Evolutionary conservation across 345 rosid species (phyloP).

Genomic region (Mangifera indica): DNA sequence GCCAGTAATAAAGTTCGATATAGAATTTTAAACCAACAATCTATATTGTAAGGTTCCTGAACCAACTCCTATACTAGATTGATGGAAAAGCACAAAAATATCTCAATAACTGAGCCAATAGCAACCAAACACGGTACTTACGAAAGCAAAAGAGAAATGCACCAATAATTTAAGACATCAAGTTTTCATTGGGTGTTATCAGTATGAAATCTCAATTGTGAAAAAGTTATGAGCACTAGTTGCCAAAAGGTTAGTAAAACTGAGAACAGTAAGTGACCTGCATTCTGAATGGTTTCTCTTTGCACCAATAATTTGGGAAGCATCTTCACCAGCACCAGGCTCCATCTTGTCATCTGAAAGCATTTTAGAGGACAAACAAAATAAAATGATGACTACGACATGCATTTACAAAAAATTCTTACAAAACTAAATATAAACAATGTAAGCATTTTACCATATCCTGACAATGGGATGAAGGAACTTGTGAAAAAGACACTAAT

Average conservation of each 20-base stretch:
- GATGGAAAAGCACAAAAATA: background rate
- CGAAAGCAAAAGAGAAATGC: background rate
- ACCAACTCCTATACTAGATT: background rate
- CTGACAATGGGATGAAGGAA: conserved; percentile 10
- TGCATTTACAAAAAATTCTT: conserved; percentile 10
- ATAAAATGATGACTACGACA: conserved; percentile 11
- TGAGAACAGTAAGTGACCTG: conserved; percentile 46
- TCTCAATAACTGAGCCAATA: background rate
- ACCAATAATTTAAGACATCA: background rate
- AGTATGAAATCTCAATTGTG: background rate
- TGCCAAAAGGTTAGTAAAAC: background rate
- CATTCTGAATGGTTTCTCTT: conserved; percentile 60
- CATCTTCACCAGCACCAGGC: conserved; percentile 35
- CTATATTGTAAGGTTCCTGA: background rate
- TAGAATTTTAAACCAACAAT: background rate
- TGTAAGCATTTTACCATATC: background rate
- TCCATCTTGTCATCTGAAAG: conserved; percentile 47
- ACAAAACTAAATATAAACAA: background rate
- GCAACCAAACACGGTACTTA: background rate
- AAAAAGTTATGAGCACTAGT: conserved; percentile 3
- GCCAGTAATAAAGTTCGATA: background rate
- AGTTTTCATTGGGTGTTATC: background rate
- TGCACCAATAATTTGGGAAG: conserved; percentile 39
- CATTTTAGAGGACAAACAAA: conserved; percentile 16
- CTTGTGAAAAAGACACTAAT: conserved; percentile 18